A percentile compares a stretch with the other conserved stretches of the same genome.
Evolutionary conservation across 768 basidiomycete genomes (phyloP).

Genomic region (Mycena vitilis): DNA sequence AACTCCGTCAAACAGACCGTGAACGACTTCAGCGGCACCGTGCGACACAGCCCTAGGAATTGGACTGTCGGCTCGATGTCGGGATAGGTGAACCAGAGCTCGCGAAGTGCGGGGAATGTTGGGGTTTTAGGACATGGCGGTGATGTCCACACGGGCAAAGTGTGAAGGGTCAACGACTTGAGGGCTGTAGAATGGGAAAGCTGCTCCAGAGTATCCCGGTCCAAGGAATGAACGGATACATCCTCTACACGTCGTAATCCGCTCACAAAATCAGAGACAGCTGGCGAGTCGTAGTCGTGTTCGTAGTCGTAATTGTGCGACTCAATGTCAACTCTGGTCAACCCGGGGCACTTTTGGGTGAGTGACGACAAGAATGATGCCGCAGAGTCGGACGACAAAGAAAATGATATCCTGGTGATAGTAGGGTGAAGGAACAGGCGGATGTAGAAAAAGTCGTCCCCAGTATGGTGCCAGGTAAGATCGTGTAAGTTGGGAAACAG

Average conservation of each 20-base stretch:
- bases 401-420: background rate
- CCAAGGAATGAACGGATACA: background rate
- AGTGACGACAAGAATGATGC: background rate
- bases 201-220: background rate
- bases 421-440: background rate
- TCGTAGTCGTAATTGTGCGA: background rate
- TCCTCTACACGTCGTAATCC: background rate
- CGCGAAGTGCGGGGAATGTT: background rate
- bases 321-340: background rate
- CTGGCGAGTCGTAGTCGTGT: background rate
- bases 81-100: background rate
- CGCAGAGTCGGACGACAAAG: background rate
- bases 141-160: background rate
- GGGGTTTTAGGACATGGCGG: background rate
- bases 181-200: background rate
- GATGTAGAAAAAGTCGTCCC: background rate
- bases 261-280: background rate
- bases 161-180: background rate
- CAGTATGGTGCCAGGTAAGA: background rate
- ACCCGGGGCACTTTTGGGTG: background rate
- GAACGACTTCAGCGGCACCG: background rate
- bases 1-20: background rate
- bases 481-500: background rate
- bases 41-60: background rate
- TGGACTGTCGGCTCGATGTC: background rate